Evolutionary conservation across 1,284 basidiomycete genomes (phyloP), one percentile per base, ranked within the genome.

Genomic region (Papiliotrema fonsecae): DNA sequence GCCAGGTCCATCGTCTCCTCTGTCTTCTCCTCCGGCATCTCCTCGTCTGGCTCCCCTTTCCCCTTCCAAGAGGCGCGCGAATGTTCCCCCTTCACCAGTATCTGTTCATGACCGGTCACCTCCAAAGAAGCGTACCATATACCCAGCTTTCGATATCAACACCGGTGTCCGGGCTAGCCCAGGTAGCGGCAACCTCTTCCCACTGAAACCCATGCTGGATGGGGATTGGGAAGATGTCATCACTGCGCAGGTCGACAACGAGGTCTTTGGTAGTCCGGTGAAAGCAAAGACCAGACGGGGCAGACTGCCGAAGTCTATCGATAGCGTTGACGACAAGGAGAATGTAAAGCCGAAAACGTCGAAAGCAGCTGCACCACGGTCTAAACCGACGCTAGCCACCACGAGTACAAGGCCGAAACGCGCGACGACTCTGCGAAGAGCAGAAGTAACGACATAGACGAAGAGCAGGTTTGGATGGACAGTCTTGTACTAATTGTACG

Each of bases 141-240:
- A 39, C n/a, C 21, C n/a, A n/a, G n/a, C n/a, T n/a, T n/a, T n/a
- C 13, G 52, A 51, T 10, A 61, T 60, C 24, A 42, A 37, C 21
- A 63, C 60, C n/a, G 60, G 60, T 21, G 14, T 58, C 1, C 42
- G 50, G 6, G 44, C 49, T 16, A 55, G 51, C 1, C 61, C 58
- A 3, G 68, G 68, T 19, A 43, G 51, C 1, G 65, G 64, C 16
- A 69, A 66, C 51, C 44, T 66, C 27, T 67, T 69, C 45, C 44
- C 45, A n/a, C n/a, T n/a, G n/a, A n/a, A n/a, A n/a, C n/a, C n/a
- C n/a, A n/a, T n/a, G n/a, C n/a, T n/a, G n/a, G 6, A 5, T 35
- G 30, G 16, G 27, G 26, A 36, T 7, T 34, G 38, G 28, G 39
- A 42, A 13, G 40, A 49, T 26, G 22, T 19, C 10, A 45, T 34